Evolutionary conservation across 768 basidiomycete species (phyloP).

Genomic region (Auriscalpium orientale): DNA sequence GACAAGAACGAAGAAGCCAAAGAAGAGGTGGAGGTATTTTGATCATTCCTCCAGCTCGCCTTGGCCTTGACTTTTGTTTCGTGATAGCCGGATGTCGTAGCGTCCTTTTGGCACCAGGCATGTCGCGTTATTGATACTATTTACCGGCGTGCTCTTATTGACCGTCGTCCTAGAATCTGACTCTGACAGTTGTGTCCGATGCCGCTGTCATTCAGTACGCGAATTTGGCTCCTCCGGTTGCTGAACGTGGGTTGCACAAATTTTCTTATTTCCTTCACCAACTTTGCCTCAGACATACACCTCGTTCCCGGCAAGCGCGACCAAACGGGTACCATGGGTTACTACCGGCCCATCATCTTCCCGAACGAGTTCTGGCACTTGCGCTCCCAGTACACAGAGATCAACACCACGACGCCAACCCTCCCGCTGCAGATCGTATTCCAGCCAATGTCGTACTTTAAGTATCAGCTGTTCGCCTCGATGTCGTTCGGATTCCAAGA

Average conservation of each 20-base stretch:
- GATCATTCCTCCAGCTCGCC: too few relatives aligned
- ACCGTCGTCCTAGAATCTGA: constrained; percentile 58
- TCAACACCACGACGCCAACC: constrained; percentile 74
- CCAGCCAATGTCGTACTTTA: constrained; percentile 78
- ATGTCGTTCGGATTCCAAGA: constrained; percentile 86
- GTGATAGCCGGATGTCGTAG: constrained; percentile 49
- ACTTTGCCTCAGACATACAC: constrained; percentile 44
- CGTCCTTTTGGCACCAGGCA: constrained; percentile 81
- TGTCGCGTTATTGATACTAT: constrained; percentile 14
- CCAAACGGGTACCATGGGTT: constrained; percentile 53
- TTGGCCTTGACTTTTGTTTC: not conserved
- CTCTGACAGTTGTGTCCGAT: constrained; percentile 78
- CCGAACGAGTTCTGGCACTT: constrained; percentile 95
- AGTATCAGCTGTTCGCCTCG: constrained; percentile 80
- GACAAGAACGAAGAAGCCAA: constrained; percentile 33
- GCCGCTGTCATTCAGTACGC: constrained; percentile 42
- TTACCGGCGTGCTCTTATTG: not conserved
- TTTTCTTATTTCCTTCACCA: constrained; percentile 9
- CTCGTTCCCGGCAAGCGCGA: constrained; percentile 56
- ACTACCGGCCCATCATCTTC: constrained; percentile 84
- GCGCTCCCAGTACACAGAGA: constrained; percentile 70
- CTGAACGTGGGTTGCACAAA: constrained; percentile 46
- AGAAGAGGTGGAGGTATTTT: constrained; percentile 39
- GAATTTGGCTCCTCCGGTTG: constrained; percentile 50
- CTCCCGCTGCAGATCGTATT: constrained; percentile 79